Conservation (phyloP, 805 yeast species). For the Komagataella pseudopastoris region DNA sequence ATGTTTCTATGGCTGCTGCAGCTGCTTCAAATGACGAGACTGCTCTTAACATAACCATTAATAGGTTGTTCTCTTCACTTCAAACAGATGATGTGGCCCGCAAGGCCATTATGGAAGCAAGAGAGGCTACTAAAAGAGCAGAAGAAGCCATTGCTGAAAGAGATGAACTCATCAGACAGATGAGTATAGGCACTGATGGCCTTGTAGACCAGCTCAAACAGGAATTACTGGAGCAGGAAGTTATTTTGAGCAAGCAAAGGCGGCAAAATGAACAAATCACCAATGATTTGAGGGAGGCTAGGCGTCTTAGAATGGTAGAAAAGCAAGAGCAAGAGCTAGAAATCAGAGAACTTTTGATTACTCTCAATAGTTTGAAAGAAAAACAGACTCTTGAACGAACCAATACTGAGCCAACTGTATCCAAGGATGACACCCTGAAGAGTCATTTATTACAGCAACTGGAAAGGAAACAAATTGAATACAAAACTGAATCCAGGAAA, state of each 20-base stretch:
- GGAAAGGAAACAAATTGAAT: constrained; percentile 30
- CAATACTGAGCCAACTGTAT: constrained; percentile 9
- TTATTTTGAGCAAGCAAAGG: constrained; percentile 43
- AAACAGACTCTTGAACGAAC: constrained; percentile 7
- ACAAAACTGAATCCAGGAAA: constrained; percentile 19
- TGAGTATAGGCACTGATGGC: constrained; percentile 61
- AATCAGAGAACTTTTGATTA: constrained; percentile 56
- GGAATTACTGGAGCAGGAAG: constrained; percentile 52
- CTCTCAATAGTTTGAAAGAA: constrained; percentile 33
- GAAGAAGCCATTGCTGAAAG: constrained; percentile 29
- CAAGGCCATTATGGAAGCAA: constrained; percentile 42
- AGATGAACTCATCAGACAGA: constrained; percentile 14
- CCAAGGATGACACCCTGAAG: constrained; percentile 19
- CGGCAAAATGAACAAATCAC: constrained; percentile 48
- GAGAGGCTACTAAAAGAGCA: constrained; percentile 22
- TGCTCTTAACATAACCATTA: constrained; percentile 68
- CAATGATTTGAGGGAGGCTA: constrained; percentile 47
- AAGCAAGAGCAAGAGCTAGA: constrained; percentile 69
- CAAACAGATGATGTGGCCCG: constrained; percentile 80
- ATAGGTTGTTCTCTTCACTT: constrained; percentile 53
- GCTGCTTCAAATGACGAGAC: constrained; percentile 42
- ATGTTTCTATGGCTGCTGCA: constrained; percentile 30
- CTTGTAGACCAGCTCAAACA: constrained; percentile 43
- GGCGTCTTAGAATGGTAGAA: constrained; percentile 44
- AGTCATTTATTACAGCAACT: constrained; percentile 28